phyloP scores from a whole-genome alignment of 371 early-diverging fungal species.

The Rhizopus sp. region DNA sequence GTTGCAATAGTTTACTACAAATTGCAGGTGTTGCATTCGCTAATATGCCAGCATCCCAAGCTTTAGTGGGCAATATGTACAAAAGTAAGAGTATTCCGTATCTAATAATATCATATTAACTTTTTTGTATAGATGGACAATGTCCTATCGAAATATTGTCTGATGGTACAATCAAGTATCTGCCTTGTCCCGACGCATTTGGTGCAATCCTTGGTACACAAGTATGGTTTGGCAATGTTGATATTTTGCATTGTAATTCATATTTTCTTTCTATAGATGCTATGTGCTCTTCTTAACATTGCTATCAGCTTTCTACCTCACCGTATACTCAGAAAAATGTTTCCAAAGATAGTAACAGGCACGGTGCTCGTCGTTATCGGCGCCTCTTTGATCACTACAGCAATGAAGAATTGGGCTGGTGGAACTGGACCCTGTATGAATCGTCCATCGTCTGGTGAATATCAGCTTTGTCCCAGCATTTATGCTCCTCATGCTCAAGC shows the following conservation, averaged over 20 bases:
- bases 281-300: conserved; percentile 50
- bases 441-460: conserved; percentile 35
- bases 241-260: background rate
- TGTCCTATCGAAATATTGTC: conserved; percentile 45
- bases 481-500: conserved; percentile 55
- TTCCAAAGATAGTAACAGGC: conserved; percentile 60
- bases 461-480: conserved; percentile 34
- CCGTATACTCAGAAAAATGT: conserved; percentile 45
- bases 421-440: conserved; percentile 49
- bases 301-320: conserved; percentile 54
- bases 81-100: conserved; percentile 21
- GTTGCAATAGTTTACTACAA: conserved; percentile 39
- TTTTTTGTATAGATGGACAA: conserved; percentile 26
- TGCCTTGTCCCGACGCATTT: conserved; percentile 57
- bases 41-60: conserved; percentile 39
- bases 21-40: conserved; percentile 42
- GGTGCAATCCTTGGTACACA: conserved; percentile 62
- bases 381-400: conserved; percentile 46
- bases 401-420: conserved; percentile 55
- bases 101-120: conserved; percentile 18
- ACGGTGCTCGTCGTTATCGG: conserved; percentile 55
- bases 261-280: conserved; percentile 22
- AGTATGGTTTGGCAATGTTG: conserved; percentile 1
- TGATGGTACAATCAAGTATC: conserved; percentile 43
- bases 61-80: conserved; percentile 46